Conservation (phyloP, 2,329 filamentous ascomycete genomes). For the Trichoderma arundinaceum region DNA sequence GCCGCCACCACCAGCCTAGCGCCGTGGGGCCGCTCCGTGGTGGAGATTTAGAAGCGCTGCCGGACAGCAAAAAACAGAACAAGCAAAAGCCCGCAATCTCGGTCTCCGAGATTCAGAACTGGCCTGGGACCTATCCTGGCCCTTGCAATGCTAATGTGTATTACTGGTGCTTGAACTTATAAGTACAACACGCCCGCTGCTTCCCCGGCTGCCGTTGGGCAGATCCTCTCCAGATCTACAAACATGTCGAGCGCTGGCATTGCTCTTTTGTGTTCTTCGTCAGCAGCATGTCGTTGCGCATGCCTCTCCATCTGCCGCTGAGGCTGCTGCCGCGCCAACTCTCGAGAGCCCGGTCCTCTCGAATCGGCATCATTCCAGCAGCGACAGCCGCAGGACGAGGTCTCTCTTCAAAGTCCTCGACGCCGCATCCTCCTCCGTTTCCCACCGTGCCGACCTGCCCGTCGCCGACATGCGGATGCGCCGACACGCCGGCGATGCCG, state of each 20-base stretch:
- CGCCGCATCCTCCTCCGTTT: constrained; percentile 43
- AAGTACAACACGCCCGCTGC: no score
- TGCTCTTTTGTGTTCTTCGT: not conserved
- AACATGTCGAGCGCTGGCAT: constrained; percentile 24
- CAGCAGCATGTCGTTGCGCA: constrained; percentile 30
- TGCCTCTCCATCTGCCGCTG: constrained; percentile 4
- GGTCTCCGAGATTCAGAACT: constrained; percentile 28
- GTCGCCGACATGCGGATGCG: constrained; percentile 75
- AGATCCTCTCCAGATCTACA: not conserved
- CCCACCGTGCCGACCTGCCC: constrained; percentile 67
- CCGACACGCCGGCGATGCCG: constrained; percentile 67
- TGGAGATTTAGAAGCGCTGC: not conserved
- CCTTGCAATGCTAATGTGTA: not conserved
- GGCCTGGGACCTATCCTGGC: not conserved
- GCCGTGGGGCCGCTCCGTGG: constrained; percentile 29
- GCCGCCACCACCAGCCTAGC: constrained; percentile 5
- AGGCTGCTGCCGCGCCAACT: constrained; percentile 6
- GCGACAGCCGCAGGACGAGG: not conserved
- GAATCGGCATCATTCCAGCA: not conserved
- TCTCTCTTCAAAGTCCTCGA: not conserved
- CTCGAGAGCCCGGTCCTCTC: not conserved
- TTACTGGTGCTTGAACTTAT: no score
- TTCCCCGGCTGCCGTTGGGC: no score
- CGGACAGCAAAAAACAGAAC: not conserved
- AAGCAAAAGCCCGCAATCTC: constrained; percentile 30